Evolutionary conservation across 2,329 filamentous ascomycete genomes (phyloP), one percentile per base, ranked within the genome.

Genomic region (Penicillium glabrum): DNA sequence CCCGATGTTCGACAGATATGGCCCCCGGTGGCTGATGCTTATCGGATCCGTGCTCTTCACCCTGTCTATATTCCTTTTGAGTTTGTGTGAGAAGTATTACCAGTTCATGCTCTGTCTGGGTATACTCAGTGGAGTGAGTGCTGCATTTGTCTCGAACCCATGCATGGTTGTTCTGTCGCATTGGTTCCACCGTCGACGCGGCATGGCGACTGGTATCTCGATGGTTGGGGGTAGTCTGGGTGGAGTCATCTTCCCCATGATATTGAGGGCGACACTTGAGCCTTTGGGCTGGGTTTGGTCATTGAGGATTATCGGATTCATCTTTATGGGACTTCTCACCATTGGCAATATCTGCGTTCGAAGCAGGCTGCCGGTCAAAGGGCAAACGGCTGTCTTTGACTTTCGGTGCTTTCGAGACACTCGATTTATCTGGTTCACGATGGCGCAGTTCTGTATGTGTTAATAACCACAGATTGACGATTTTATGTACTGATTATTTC

Each of bases 1-100:
- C 0, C 80, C 80, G 1, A 56, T 82, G 3, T 79, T 82, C 53
- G 80, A 82, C 55, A 71, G 71, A 0, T 78, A 80, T 35, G 81
- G 80, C 0, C 77, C 80, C 0, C 70, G 73, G 7, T 57, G 73
- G 27, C 68, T 82, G 10, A 67, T 75, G 1, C 63, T 77, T 4
- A 53, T 71, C 6, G 79, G 78, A 7, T 72, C 72, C 0, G 57
- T 69, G 1, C 61, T 69, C 0, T 78, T 74, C 45, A 64, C 79
- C 3, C 59, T 69, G 2, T 75, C 75, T 41, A 77, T 80, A 51
- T 71, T 82, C 13, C 59, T 82, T 2, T 69, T 83, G 29, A 80
- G 76, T 0, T 69, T 81, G 51, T 82, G 80, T 61, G 67, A 63
- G 5, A 53, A 64, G 21, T 82, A 82, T 63, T 81, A 77, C 77